These are phyloP conservation scores for Amniculicola lignicola DNA, from an alignment of 495 filamentous ascomycete genomes.

Conservation along the genomic window DNA sequence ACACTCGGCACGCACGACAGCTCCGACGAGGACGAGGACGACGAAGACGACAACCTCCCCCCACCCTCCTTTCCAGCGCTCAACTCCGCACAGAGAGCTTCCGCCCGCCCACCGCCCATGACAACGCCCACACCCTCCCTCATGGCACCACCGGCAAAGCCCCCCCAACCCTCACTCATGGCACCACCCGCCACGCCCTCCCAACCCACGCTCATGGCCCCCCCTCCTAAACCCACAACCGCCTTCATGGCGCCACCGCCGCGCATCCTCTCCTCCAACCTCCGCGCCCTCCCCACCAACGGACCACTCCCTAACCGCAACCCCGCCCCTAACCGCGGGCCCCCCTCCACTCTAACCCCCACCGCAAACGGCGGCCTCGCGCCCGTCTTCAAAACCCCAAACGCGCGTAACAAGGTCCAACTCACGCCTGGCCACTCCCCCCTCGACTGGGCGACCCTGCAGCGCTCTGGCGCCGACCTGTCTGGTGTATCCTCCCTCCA, in stretches of 20 bases:
- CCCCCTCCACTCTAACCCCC: no score
- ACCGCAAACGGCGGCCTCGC: conserved; percentile 29
- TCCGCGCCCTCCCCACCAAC: conserved; percentile 31
- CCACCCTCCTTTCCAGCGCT: conserved; percentile 36
- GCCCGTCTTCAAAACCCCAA: conserved; percentile 30
- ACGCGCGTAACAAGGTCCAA: conserved; percentile 55
- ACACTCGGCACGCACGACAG: conserved; percentile 25
- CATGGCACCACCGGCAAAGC: conserved; percentile 19
- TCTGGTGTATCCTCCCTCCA: conserved; percentile 52
- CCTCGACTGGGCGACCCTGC: conserved; percentile 88
- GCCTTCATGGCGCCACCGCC: conserved; percentile 28
- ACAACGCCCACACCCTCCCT: conserved; percentile 22
- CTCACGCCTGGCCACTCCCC: conserved; percentile 86
- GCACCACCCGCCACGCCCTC: conserved; percentile 20
- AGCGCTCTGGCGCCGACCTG: conserved; percentile 62
- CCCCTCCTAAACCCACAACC: conserved; percentile 4
- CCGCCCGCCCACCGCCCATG: conserved; percentile 8
- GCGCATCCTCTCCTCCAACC: conserved; percentile 26
- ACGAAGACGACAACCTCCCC: conserved; percentile 21
- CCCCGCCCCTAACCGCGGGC: conserved; percentile 35
- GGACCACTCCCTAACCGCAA: conserved; percentile 40
- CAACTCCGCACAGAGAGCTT: conserved; percentile 39
- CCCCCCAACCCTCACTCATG: conserved; percentile 4
- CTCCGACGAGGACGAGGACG: conserved; percentile 33
- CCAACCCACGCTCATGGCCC: conserved; percentile 31